Percentiles rank a stretch among this genome's conserved stretches.
Evolutionary conservation across 257 asterid genomes (phyloP).

Genomic region (Ocimum tenuiflorum): DNA sequence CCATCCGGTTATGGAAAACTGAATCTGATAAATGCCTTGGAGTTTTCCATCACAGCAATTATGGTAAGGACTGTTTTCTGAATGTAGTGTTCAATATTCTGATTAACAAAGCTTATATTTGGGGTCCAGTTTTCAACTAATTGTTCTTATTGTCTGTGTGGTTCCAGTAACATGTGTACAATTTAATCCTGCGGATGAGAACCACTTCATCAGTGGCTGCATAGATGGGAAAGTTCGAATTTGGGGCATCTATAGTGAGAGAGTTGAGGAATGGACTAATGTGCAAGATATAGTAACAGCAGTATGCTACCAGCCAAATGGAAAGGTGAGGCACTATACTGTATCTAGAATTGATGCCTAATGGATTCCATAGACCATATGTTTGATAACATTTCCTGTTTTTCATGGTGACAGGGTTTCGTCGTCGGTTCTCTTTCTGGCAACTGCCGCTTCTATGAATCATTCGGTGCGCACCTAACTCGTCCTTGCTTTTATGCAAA

Average conservation of each 20-base stretch:
- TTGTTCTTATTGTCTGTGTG: constrained; percentile 2
- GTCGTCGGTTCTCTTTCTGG: constrained; percentile 72
- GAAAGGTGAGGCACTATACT: constrained; percentile 37
- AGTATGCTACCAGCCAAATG: constrained; percentile 70
- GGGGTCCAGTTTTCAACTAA: neutral
- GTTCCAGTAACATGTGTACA: constrained; percentile 74
- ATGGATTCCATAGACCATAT: neutral
- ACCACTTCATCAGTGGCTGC: constrained; percentile 65
- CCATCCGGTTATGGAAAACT: constrained; percentile 64
- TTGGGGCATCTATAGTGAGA: constrained; percentile 52
- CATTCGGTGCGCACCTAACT: constrained; percentile 27
- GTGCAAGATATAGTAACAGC: constrained; percentile 51
- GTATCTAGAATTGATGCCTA: neutral
- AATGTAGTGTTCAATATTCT: neutral
- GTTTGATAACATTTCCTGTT: neutral
- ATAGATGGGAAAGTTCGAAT: constrained; percentile 81
- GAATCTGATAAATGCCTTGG: constrained; percentile 50
- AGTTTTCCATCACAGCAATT: constrained; percentile 60
- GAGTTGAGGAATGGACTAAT: constrained; percentile 72
- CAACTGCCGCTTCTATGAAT: constrained; percentile 61
- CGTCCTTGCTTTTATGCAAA: neutral
- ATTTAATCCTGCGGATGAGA: constrained; percentile 72
- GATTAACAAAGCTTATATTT: neutral
- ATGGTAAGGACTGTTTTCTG: constrained; percentile 35
- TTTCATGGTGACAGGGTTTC: constrained; percentile 46